Percentiles rank a stretch among this genome's conserved stretches.
These are phyloP conservation scores for Phragmites australis DNA, from an alignment of 176 grass and related monocot genomes.

Conservation along the genomic window DNA sequence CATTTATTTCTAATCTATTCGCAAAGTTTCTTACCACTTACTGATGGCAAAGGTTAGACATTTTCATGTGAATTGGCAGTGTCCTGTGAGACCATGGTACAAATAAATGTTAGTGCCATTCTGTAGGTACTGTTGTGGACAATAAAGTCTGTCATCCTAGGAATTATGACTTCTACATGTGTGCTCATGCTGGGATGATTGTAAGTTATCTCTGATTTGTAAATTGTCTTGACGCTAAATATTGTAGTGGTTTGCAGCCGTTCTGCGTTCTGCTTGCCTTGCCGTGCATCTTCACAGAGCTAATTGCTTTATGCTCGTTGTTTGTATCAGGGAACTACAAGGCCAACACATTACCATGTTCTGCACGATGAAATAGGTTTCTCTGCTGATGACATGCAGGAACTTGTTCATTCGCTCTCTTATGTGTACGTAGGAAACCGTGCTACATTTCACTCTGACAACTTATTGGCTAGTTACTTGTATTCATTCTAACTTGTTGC, in stretches of 20 bases:
- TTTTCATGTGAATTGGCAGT: background rate
- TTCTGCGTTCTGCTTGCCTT: background rate
- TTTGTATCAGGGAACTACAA: slow-evolving; percentile 66
- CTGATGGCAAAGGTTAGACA: background rate
- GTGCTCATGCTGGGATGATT: slow-evolving; percentile 80
- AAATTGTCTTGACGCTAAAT: background rate
- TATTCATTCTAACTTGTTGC: background rate
- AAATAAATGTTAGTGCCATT: background rate
- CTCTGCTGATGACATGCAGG: slow-evolving; percentile 73
- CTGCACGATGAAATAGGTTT: slow-evolving; percentile 85
- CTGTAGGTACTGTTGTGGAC: slow-evolving; percentile 79
- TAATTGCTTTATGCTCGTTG: background rate
- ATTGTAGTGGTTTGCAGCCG: background rate
- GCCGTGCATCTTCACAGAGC: background rate
- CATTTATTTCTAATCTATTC: slow-evolving; percentile 16
- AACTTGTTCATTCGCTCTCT: slow-evolving; percentile 84
- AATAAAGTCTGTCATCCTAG: slow-evolving; percentile 84
- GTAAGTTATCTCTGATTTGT: slow-evolving; percentile 40
- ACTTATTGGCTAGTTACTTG: background rate
- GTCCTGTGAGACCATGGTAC: background rate
- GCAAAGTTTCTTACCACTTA: background rate
- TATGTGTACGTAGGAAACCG: slow-evolving; percentile 70
- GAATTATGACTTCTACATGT: slow-evolving; percentile 97
- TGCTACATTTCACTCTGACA: background rate
- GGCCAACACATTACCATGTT: slow-evolving; percentile 90